These are phyloP conservation scores for Diaporthe amygdali DNA, from an alignment of 2,329 filamentous ascomycete species.

Conservation along the genomic window DNA sequence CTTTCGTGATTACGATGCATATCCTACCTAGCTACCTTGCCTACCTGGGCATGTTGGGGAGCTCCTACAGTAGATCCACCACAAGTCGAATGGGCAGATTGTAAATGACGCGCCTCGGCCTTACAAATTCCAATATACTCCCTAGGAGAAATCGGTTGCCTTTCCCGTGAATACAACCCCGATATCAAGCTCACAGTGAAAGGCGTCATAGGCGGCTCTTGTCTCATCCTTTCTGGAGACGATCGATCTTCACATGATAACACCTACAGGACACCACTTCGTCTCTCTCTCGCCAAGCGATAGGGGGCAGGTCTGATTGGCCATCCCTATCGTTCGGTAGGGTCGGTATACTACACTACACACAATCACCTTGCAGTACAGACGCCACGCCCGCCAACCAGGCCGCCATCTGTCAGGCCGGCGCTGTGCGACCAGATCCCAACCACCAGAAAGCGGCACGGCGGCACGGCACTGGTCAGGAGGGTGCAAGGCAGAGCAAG, in stretches of 20 bases:
- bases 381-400: neutral
- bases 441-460: neutral
- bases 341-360: neutral
- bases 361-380: neutral
- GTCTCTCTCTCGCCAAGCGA: neutral
- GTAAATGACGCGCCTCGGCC: neutral
- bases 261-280: neutral
- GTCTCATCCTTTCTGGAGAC: neutral
- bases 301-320: neutral
- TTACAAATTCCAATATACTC: neutral
- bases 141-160: neutral
- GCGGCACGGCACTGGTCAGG: neutral
- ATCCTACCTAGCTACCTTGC: neutral
- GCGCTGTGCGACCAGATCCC: neutral
- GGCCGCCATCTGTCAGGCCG: neutral
- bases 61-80: neutral
- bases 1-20: neutral
- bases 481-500: neutral
- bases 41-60: too few species aligned
- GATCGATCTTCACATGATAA: slow-evolving; percentile 13
- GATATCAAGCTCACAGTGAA: neutral
- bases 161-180: neutral
- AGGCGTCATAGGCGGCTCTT: neutral
- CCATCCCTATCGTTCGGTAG: neutral
- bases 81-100: neutral